phyloP scores from a whole-genome alignment of 1,284 basidiomycete species.

The Cyathus olla region DNA sequence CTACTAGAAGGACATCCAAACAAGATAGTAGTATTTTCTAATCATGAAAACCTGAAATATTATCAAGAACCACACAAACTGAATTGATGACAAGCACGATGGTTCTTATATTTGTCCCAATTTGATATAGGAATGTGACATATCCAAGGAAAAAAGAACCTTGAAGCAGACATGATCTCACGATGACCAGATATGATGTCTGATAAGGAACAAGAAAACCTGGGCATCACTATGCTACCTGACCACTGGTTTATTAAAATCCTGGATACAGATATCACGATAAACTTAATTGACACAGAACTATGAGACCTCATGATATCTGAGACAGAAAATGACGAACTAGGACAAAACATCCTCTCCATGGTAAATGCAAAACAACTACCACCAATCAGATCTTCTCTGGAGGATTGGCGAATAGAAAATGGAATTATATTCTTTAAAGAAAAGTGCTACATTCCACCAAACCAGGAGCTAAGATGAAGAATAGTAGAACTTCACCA shows the following conservation, averaged over 20 bases:
- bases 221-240: background rate
- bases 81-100: conserved; percentile 1
- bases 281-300: background rate
- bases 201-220: background rate
- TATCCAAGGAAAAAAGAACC: background rate
- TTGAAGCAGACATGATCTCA: background rate
- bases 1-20: conserved; percentile 1
- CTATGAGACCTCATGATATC: background rate
- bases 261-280: no score
- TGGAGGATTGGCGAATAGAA: background rate
- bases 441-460: conserved; percentile 13
- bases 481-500: conserved; percentile 7
- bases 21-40: conserved; percentile 1
- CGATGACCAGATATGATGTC: background rate
- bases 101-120: background rate
- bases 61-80: background rate
- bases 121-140: background rate
- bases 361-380: background rate
- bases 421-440: conserved; percentile 12
- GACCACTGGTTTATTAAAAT: background rate
- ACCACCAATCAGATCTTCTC: background rate
- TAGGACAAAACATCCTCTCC: background rate
- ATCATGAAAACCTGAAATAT: conserved; percentile 7
- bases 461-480: conserved; percentile 9
- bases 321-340: background rate